Evolutionary conservation across 2,329 filamentous ascomycete genomes (phyloP).

Genomic region (Penicillium thymicola): DNA sequence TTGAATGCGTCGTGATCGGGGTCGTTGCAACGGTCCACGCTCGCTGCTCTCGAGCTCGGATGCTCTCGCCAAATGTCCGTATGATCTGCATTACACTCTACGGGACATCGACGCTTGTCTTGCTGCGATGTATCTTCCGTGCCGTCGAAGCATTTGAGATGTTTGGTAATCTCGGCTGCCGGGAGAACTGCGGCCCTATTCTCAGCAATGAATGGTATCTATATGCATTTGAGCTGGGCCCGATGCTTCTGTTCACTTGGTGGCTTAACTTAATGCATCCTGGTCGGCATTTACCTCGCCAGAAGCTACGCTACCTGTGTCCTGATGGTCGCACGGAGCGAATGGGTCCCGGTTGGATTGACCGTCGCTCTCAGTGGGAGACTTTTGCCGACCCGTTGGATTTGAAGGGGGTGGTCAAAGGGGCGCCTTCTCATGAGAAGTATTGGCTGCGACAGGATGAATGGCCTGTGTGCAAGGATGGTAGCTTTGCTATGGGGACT

Average conservation of each 20-base stretch:
- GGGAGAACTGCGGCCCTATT: slow-evolving; percentile 25
- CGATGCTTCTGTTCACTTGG: slow-evolving; percentile 35
- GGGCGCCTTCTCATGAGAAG: slow-evolving; percentile 26
- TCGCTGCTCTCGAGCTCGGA: slow-evolving; percentile 25
- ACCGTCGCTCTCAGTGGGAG: slow-evolving; percentile 25
- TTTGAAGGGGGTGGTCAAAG: slow-evolving; percentile 24
- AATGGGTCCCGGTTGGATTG: slow-evolving; percentile 33
- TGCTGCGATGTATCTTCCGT: slow-evolving; percentile 38
- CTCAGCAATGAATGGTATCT: slow-evolving; percentile 38
- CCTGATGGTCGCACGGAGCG: slow-evolving; percentile 30
- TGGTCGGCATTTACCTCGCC: slow-evolving; percentile 30
- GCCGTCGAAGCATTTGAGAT: slow-evolving; percentile 33
- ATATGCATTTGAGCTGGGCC: slow-evolving; percentile 37
- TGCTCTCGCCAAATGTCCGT: slow-evolving; percentile 29
- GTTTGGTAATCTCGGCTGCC: slow-evolving; percentile 20
- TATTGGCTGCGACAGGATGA: slow-evolving; percentile 29
- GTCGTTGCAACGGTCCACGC: slow-evolving; percentile 22
- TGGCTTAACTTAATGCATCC: slow-evolving; percentile 40
- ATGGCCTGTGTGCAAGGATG: slow-evolving; percentile 28
- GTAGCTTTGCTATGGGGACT: slow-evolving; percentile 26
- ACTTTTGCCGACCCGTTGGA: slow-evolving; percentile 32
- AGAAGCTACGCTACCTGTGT: slow-evolving; percentile 30
- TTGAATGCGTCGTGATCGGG: slow-evolving; percentile 30
- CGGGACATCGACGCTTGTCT: slow-evolving; percentile 33
- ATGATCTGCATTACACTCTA: slow-evolving; percentile 36